Percentiles rank a stretch among this genome's conserved stretches.
These are phyloP conservation scores for Diplogelasinospora grovesii DNA, from an alignment of 495 filamentous ascomycete species.

Conservation along the genomic window DNA sequence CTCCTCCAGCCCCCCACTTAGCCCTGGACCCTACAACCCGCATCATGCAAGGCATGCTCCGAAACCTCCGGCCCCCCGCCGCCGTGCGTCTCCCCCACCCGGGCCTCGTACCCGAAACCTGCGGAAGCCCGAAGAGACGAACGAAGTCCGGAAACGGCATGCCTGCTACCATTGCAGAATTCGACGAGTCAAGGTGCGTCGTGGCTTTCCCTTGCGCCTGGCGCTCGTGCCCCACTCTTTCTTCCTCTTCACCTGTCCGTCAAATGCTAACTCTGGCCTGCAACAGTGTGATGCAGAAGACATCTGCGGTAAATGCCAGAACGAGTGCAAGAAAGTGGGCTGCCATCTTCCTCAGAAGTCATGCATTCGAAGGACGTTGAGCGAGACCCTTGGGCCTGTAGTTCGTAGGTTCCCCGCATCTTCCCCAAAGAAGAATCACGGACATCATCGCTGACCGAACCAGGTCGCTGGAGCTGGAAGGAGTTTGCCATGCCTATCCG, in stretches of 20 bases:
- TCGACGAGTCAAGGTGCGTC: constrained; percentile 7
- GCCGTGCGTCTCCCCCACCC: neutral
- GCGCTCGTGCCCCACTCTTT: neutral
- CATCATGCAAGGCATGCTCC: neutral
- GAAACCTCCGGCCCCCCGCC: neutral
- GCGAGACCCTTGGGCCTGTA: neutral
- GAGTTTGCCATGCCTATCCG: neutral
- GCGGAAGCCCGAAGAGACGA: constrained; percentile 13
- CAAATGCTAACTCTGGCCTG: too few relatives aligned
- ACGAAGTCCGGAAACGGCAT: constrained; percentile 11
- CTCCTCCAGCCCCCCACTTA: neutral
- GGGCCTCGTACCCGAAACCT: constrained; percentile 9
- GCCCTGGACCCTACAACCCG: neutral
- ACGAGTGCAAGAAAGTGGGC: neutral
- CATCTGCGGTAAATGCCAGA: neutral
- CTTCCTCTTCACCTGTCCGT: neutral
- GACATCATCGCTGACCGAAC: neutral
- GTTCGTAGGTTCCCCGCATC: neutral
- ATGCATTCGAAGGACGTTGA: constrained; percentile 3
- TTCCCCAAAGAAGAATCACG: neutral
- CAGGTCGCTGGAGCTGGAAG: constrained; percentile 15
- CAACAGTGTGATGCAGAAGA: neutral
- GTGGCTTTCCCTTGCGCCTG: neutral
- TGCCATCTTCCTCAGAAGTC: neutral
- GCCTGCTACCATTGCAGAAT: constrained; percentile 18